phyloP scores from a whole-genome alignment of 1,284 basidiomycete genomes.

The Fomitopsis pinicola region DNA sequence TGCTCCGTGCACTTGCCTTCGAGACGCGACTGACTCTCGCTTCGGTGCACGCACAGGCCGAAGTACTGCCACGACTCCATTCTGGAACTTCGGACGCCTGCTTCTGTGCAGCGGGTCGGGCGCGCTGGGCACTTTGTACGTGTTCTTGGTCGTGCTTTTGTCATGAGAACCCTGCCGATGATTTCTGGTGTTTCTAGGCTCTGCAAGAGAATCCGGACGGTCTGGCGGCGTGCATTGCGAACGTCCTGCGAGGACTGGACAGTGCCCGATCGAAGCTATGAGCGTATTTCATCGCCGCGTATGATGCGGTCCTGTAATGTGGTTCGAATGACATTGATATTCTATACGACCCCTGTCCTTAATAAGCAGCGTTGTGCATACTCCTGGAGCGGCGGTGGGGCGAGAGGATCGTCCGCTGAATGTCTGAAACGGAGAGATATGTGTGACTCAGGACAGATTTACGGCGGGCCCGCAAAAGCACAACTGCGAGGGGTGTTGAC shows the following conservation, averaged over 20 bases:
- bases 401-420: too few relatives aligned
- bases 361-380: too few relatives aligned
- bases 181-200: not conserved
- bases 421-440: too few relatives aligned
- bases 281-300: not conserved
- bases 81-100: not conserved
- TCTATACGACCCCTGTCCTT: too few relatives aligned
- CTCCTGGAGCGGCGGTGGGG: not conserved
- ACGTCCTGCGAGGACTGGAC: not conserved
- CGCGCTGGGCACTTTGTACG: not conserved
- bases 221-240: not conserved
- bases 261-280: not conserved
- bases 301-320: not conserved
- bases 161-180: not conserved
- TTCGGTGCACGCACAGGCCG: not conserved
- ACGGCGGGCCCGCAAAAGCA: too few relatives aligned
- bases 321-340: too few relatives aligned
- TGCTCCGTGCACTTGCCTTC: not conserved
- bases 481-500: too few relatives aligned
- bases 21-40: too few relatives aligned
- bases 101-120: not conserved
- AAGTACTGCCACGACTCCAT: conserved; percentile 1
- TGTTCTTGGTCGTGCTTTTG: not conserved
- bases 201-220: not conserved
- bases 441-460: too few relatives aligned